These are phyloP conservation scores for Populus alba DNA, from an alignment of 345 rosid species.

Conservation along the genomic window DNA sequence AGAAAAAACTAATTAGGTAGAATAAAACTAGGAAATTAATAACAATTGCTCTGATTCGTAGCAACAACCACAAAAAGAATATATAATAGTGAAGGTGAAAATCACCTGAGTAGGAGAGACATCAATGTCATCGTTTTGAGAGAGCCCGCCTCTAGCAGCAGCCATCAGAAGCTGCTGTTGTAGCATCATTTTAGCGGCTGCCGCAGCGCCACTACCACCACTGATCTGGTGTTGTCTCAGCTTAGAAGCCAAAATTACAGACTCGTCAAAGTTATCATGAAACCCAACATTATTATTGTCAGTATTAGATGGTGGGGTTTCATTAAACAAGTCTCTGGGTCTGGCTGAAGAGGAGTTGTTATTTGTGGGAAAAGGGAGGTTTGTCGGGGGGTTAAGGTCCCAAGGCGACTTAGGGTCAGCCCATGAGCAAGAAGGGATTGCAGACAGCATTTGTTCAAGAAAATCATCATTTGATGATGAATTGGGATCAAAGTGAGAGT, in stretches of 20 bases:
- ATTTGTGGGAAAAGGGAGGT: conserved; percentile 15
- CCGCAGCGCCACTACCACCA: neutral
- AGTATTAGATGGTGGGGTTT: conserved; percentile 22
- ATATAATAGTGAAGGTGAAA: neutral
- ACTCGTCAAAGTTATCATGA: conserved; percentile 39
- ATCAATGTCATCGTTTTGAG: conserved; percentile 43
- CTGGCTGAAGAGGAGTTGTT: neutral
- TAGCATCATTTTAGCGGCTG: conserved; percentile 43
- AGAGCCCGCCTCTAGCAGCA: conserved; percentile 27
- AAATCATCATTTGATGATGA: conserved; percentile 56
- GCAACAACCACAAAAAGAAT: neutral
- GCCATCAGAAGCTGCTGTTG: conserved; percentile 60
- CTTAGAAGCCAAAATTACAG: conserved; percentile 36
- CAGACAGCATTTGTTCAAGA: conserved; percentile 76
- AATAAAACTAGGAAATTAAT: neutral
- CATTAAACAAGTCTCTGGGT: conserved; percentile 43
- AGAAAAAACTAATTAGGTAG: neutral
- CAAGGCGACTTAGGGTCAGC: conserved; percentile 39
- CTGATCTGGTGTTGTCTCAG: conserved; percentile 54
- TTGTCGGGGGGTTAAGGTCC: conserved; percentile 29
- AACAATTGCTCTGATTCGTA: neutral
- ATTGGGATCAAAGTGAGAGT: conserved; percentile 38
- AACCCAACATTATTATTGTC: conserved; percentile 27
- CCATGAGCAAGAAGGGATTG: conserved; percentile 56
- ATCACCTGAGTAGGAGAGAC: conserved; percentile 40